Conservation (phyloP, 495 filamentous ascomycete genomes). For the Aspergillus cavernicola region DNA sequence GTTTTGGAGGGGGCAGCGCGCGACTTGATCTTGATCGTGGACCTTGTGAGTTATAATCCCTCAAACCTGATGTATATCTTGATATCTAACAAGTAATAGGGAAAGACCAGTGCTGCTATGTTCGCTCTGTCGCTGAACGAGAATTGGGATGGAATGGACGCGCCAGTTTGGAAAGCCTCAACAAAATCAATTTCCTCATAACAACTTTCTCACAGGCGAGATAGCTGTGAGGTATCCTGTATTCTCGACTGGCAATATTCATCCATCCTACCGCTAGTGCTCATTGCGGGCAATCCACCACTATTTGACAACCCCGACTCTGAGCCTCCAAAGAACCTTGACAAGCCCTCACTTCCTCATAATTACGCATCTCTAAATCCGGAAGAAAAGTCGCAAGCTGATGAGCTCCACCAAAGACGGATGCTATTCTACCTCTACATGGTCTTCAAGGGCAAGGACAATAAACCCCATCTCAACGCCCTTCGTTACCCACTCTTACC, state of each 20-base stretch:
- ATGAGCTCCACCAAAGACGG: not conserved
- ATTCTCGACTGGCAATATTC: slow-evolving; percentile 15
- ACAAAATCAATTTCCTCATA: slow-evolving; percentile 2
- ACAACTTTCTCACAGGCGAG: not conserved
- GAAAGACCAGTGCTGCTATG: slow-evolving; percentile 1
- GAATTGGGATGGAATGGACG: slow-evolving; percentile 4
- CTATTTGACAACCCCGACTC: slow-evolving; percentile 5
- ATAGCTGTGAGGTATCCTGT: slow-evolving; percentile 7
- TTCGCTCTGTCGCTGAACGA: not conserved
- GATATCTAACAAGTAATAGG: not conserved
- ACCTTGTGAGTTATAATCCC: not conserved
- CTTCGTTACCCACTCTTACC: not conserved
- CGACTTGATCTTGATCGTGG: too few relatives aligned
- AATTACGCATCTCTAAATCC: not conserved
- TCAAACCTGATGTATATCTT: not conserved
- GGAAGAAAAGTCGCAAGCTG: slow-evolving; percentile 1
- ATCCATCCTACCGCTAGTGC: not conserved
- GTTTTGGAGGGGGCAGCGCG: too few relatives aligned
- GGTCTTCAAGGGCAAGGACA: slow-evolving; percentile 1
- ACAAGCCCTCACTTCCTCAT: not conserved
- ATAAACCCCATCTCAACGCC: slow-evolving; percentile 9
- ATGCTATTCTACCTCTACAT: slow-evolving; percentile 4
- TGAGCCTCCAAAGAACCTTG: not conserved
- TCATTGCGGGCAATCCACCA: slow-evolving; percentile 1
- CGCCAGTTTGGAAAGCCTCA: not conserved